Conservation (phyloP, 306 rosid genomes). For the Medicago ruthenica region DNA sequence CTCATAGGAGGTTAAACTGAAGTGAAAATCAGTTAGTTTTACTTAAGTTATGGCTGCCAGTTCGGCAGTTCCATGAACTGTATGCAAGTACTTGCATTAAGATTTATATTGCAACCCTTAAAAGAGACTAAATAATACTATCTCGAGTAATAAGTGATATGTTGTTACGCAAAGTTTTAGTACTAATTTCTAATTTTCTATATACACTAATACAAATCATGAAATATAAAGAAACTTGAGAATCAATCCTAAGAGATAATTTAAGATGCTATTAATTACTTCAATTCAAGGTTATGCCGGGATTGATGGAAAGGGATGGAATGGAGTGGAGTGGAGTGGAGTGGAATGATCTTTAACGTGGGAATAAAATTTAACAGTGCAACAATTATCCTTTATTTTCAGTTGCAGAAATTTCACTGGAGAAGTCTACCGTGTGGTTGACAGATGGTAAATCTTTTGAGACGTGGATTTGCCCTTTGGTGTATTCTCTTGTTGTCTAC, state of each 20-base stretch:
- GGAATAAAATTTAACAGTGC: slow-evolving; percentile 23
- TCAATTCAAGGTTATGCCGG: background rate
- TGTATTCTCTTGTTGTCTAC: slow-evolving; percentile 66
- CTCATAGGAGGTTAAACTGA: background rate
- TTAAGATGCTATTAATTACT: background rate
- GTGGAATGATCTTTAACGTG: background rate
- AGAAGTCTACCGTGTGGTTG: slow-evolving; percentile 67
- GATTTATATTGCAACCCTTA: background rate
- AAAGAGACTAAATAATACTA: too few species aligned
- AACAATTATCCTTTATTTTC: slow-evolving; percentile 33
- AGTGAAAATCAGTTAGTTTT: background rate
- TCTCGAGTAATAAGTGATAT: too few species aligned
- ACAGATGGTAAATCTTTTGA: slow-evolving; percentile 79
- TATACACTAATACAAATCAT: too few species aligned
- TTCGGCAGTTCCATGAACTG: slow-evolving; percentile 1
- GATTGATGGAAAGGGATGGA: background rate
- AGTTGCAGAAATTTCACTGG: slow-evolving; percentile 77
- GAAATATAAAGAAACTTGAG: too few species aligned
- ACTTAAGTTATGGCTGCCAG: background rate
- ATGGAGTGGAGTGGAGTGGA: background rate
- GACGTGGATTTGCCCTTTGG: slow-evolving; percentile 86
- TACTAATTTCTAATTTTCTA: too few species aligned
- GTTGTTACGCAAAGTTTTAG: too few species aligned
- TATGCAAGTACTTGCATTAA: background rate
- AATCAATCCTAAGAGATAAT: background rate